Percentiles rank a stretch among this genome's conserved stretches.
phyloP scores from a whole-genome alignment of 208 protist species.

The Zelonia costaricensis region DNA sequence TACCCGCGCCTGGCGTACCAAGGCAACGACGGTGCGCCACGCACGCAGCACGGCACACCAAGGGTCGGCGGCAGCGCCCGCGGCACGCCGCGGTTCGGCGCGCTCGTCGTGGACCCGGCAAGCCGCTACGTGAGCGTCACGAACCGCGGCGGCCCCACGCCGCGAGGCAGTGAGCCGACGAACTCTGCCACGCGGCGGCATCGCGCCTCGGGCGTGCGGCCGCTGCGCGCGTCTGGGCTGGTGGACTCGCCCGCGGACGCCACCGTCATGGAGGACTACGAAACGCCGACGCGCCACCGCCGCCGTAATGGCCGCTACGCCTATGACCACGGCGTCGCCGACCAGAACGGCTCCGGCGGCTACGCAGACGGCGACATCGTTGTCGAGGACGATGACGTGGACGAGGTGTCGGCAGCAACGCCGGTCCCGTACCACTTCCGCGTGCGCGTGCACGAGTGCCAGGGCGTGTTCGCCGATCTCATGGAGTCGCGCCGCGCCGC shows the following conservation, averaged over 20 bases:
- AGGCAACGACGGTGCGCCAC: background rate
- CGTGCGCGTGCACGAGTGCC: slow-evolving; percentile 55
- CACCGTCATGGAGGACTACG: slow-evolving; percentile 23
- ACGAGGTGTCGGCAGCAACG: background rate
- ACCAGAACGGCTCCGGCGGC: background rate
- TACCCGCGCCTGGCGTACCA: slow-evolving; percentile 10
- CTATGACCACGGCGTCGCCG: slow-evolving; percentile 11
- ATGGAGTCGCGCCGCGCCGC: slow-evolving; percentile 18
- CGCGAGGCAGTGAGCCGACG: background rate
- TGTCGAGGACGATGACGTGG: background rate
- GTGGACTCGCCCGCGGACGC: slow-evolving; percentile 19
- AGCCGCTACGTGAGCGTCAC: background rate
- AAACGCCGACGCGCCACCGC: slow-evolving; percentile 15
- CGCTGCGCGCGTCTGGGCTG: background rate
- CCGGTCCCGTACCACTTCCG: slow-evolving; percentile 34
- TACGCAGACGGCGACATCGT: background rate
- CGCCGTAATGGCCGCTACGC: slow-evolving; percentile 12
- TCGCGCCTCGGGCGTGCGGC: background rate
- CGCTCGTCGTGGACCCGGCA: background rate
- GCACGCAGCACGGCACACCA: background rate
- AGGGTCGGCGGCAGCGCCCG: background rate
- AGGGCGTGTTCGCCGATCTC: slow-evolving; percentile 43
- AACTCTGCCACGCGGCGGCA: slow-evolving; percentile 4
- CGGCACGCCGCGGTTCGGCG: background rate
- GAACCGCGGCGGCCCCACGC: background rate